These are phyloP conservation scores for Melampsora larici-populina DNA, from an alignment of 1,284 basidiomycete species.

Conservation along the genomic window DNA sequence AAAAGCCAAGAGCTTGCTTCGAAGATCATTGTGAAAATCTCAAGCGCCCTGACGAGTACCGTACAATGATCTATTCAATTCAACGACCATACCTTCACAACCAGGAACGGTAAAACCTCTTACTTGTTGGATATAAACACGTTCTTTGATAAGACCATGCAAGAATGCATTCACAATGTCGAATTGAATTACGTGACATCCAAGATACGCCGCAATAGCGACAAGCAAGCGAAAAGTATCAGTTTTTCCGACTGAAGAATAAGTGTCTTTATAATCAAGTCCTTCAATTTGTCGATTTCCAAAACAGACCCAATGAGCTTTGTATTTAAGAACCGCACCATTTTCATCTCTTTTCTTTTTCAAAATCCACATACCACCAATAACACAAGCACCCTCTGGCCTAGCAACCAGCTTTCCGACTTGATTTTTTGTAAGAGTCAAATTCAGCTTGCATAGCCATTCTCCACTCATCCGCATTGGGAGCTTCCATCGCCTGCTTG, in stretches of 20 bases:
- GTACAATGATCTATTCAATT: neutral
- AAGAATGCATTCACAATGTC: neutral
- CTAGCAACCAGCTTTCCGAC: neutral
- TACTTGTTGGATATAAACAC: neutral
- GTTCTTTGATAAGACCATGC: neutral
- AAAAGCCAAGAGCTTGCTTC: neutral
- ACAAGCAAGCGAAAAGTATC: neutral
- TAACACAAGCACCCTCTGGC: neutral
- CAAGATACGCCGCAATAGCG: neutral
- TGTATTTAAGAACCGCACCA: neutral
- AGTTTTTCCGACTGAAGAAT: neutral
- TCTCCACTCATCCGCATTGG: neutral
- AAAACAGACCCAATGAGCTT: too few species aligned
- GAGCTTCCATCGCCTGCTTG: neutral
- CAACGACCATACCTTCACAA: neutral
- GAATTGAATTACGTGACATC: neutral
- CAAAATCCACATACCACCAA: constrained; percentile 2
- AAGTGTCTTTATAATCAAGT: neutral
- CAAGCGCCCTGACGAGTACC: too few species aligned
- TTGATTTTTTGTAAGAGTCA: neutral
- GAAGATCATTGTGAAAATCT: neutral
- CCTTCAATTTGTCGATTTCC: neutral
- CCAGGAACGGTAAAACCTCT: neutral
- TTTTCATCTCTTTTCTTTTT: neutral
- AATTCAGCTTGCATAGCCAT: neutral